phyloP scores from a whole-genome alignment of 192 early-diverging fungal genomes.

The Funneliformis geosporum region DNA sequence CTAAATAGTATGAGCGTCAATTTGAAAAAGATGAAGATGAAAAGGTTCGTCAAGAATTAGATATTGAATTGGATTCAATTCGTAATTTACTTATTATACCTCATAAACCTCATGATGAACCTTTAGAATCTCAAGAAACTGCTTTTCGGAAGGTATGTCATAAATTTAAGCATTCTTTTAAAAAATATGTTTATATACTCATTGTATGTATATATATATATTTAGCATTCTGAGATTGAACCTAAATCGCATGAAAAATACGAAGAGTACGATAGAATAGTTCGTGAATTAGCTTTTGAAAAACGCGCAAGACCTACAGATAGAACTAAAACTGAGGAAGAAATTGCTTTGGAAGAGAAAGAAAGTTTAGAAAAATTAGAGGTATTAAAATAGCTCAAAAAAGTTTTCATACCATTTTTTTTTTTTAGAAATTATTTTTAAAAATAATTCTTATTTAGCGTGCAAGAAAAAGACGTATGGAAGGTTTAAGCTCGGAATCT shows the following conservation, averaged over 20 bases:
- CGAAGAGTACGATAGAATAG: slow-evolving; percentile 72
- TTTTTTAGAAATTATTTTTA: background rate
- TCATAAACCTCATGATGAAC: slow-evolving; percentile 36
- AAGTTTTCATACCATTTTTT: background rate
- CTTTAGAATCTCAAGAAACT: slow-evolving; percentile 32
- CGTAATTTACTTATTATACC: slow-evolving; percentile 66
- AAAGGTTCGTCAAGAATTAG: slow-evolving; percentile 77
- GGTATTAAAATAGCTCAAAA: background rate
- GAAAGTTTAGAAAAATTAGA: slow-evolving; percentile 87
- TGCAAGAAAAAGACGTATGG: slow-evolving; percentile 79
- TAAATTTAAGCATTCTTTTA: background rate
- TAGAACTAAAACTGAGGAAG: slow-evolving; percentile 92
- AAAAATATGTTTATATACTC: background rate
- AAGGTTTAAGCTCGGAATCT: slow-evolving; percentile 66
- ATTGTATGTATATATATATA: background rate
- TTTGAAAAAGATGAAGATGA: slow-evolving; percentile 84
- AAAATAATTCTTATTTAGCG: slow-evolving; percentile 31
- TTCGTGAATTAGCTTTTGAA: slow-evolving; percentile 83
- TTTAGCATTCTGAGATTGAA: background rate
- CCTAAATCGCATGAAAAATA: slow-evolving; percentile 26
- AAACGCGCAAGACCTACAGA: slow-evolving; percentile 85
- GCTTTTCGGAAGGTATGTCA: slow-evolving; percentile 8
- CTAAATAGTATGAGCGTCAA: slow-evolving; percentile 76
- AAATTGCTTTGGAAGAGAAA: slow-evolving; percentile 82
- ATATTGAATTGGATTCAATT: slow-evolving; percentile 86